Evolutionary conservation across 1,139 yeast genomes (phyloP), one percentile per base, ranked within the genome.

Genomic region (Geotrichum reessii): DNA sequence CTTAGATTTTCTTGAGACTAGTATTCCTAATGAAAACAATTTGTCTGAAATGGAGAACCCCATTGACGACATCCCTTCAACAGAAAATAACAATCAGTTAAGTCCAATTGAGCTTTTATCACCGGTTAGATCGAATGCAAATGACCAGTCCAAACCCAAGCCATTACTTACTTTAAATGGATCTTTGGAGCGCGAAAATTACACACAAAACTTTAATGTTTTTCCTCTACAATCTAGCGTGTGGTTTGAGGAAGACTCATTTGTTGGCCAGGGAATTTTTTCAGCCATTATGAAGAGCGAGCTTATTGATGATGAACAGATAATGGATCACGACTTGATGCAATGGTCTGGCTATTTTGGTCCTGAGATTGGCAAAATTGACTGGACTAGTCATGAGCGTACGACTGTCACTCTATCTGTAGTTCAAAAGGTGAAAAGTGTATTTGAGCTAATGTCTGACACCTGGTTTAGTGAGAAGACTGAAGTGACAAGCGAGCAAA

Each of bases 241-340:
- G 7, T 46, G 47, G 40, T 57, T 57, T 50, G 56, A 57, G 25
- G 54, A 49, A 8, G 31, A 48, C 33, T 48, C 53, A 14, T 57
- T 57, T 50, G 54, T 57, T 37, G 59, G 59, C 9, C 42, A 49
- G n/a, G 59, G 59, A 19, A 52, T 50, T 21, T 53, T 57, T 31
- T 47, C 50, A 25, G 22, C 44, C 11, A 57, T 57, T 3, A 11
- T 57, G 14, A 33, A 22, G 8, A 50, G 50, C 40, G 17, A 42
- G 17, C 46, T 52, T 22, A 27, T 21, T 19, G 52, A 24, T 37
- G 44, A 47, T 25, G 40, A 27, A 11, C 7, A 17, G 2, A 19
- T 17, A 7, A 21, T 22, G 12, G 48, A 44, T 3, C 21, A n/a
- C 4, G 55, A 52, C 17, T 28, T 22, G 21, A 28, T 25, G 28